Evolutionary conservation across 75 land plant genomes (phyloP).

Genomic region (Pseudotsuga menziesii): DNA sequence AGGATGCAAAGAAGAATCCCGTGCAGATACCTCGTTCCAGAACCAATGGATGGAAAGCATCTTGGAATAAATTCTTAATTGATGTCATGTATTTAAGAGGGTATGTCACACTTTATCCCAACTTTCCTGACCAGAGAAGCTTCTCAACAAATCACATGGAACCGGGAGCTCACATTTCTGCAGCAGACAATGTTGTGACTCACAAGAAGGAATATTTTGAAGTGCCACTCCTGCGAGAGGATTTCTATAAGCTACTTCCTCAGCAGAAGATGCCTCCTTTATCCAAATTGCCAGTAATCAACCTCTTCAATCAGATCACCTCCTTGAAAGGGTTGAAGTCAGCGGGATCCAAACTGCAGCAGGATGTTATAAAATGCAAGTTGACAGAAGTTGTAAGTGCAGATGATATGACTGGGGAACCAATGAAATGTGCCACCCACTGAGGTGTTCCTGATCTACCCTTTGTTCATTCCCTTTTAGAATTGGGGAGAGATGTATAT

Average conservation of each 20-base stretch:
- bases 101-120: slow-evolving; percentile 48
- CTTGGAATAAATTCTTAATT: slow-evolving; percentile 47
- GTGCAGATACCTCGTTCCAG: slow-evolving; percentile 47
- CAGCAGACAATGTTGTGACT: slow-evolving; percentile 31
- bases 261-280: slow-evolving; percentile 31
- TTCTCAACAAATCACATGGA: slow-evolving; percentile 61
- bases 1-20: slow-evolving; percentile 34
- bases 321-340: slow-evolving; percentile 32
- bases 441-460: slow-evolving; percentile 6
- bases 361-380: slow-evolving; percentile 35
- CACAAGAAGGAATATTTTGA: slow-evolving; percentile 41
- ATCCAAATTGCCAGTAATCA: slow-evolving; percentile 37
- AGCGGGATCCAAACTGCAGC: slow-evolving; percentile 42
- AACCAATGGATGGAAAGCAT: slow-evolving; percentile 44
- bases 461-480: neutral
- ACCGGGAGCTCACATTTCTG: slow-evolving; percentile 42
- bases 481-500: neutral
- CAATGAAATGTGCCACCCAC: slow-evolving; percentile 15
- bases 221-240: slow-evolving; percentile 40
- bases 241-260: slow-evolving; percentile 32
- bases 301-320: slow-evolving; percentile 44
- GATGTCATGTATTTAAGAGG: slow-evolving; percentile 52
- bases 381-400: slow-evolving; percentile 21
- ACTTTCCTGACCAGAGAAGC: slow-evolving; percentile 49
- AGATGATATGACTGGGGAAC: slow-evolving; percentile 38